Evolutionary conservation across 192 early-diverging fungal genomes (phyloP).

Genomic region (Gigaspora rosea): DNA sequence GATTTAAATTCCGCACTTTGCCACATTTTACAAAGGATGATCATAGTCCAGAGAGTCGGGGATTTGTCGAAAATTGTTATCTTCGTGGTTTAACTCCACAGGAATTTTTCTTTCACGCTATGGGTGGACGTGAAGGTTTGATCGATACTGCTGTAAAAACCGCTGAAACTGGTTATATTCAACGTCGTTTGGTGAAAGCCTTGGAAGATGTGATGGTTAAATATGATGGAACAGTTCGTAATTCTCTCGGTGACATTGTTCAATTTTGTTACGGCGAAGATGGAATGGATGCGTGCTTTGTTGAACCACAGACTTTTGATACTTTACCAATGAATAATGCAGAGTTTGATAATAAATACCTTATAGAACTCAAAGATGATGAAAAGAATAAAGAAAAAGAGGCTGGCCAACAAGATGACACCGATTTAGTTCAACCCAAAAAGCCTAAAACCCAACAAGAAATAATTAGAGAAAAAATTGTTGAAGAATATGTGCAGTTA

Average conservation of each 20-base stretch:
- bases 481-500: slow-evolving; percentile 73
- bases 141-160: slow-evolving; percentile 99
- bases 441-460: slow-evolving; percentile 16
- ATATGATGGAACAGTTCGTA: slow-evolving; percentile 96
- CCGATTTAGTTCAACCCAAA: slow-evolving; percentile 33
- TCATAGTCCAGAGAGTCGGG: slow-evolving; percentile 86
- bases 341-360: slow-evolving; percentile 78
- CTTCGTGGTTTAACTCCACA: slow-evolving; percentile 91
- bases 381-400: slow-evolving; percentile 74
- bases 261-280: slow-evolving; percentile 99
- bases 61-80: slow-evolving; percentile 90
- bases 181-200: slow-evolving; percentile 97
- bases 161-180: slow-evolving; percentile 99
- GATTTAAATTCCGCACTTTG: slow-evolving; percentile 91
- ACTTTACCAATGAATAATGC: slow-evolving; percentile 68
- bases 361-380: slow-evolving; percentile 70
- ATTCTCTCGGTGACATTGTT: slow-evolving; percentile 89
- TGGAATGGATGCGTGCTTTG: slow-evolving; percentile 91
- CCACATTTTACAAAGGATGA: slow-evolving; percentile 99
- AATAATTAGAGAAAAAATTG: slow-evolving; percentile 24
- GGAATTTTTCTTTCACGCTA: slow-evolving; percentile 99
- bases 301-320: slow-evolving; percentile 81
- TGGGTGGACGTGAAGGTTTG: slow-evolving; percentile 99
- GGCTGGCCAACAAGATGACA: slow-evolving; percentile 56
- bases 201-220: slow-evolving; percentile 97